phyloP scores from a whole-genome alignment of 116 monocot species.

The Papilionanthe hybrid region DNA sequence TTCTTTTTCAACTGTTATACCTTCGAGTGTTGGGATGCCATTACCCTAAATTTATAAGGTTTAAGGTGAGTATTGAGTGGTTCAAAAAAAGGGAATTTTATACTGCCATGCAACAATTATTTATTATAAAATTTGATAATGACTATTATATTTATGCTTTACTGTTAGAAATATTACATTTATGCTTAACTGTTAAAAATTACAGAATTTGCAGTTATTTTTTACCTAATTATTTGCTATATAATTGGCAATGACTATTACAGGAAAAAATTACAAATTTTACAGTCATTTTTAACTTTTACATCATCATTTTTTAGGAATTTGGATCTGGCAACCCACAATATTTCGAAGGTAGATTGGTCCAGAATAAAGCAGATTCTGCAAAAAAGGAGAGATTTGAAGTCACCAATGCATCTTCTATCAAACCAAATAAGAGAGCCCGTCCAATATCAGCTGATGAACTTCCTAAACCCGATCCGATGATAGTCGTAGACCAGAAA shows the following conservation, averaged over 20 bases:
- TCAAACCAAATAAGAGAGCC: neutral
- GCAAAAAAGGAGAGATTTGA: constrained; percentile 29
- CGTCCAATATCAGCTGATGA: neutral
- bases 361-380: constrained; percentile 9
- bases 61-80: too few species aligned
- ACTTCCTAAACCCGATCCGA: constrained; percentile 7
- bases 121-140: too few species aligned
- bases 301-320: constrained; percentile 19
- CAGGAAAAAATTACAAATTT: too few species aligned
- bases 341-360: neutral
- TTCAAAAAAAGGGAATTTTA: too few species aligned
- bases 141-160: neutral
- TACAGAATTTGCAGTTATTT: neutral
- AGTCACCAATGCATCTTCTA: constrained; percentile 13
- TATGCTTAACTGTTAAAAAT: neutral
- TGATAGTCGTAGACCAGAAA: neutral
- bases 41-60: too few species aligned
- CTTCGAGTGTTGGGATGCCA: too few species aligned
- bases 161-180: too few species aligned
- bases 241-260: too few species aligned
- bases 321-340: constrained; percentile 8
- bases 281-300: neutral
- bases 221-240: neutral
- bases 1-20: too few species aligned
- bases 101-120: too few species aligned